Evolutionary conservation across 2,329 filamentous ascomycete species (phyloP), one percentile per base, ranked within the genome.

Genomic region (Alternaria sp.): DNA sequence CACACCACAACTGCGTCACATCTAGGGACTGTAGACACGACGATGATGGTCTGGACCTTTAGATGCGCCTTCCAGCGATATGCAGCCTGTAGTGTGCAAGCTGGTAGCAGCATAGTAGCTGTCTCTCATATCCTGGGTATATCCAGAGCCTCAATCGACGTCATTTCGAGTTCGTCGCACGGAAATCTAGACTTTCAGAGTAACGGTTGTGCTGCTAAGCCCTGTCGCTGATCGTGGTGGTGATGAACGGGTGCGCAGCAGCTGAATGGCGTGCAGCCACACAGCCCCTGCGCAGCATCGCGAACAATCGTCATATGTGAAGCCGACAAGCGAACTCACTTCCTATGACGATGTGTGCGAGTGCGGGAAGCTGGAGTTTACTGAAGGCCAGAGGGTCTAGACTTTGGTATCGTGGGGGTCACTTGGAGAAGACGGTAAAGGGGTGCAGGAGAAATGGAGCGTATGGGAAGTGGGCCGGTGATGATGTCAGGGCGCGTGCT

Each of bases 301-400:
- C 43, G 49, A 52, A 41, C 20, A 53, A 54, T 62, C 52, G 59
- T 66, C 64, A 64, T 64, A 16, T n/a, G 22, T 20, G 26, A 61
- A 51, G 53, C 48, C 54, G 53, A 53, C 61, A 34, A 16, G 39
- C 14, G 30, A 14, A n/a, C n/a, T n/a, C 22, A 14, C 51, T 22
- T 30, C 49, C 8, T 46, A 20, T 24, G 18, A 36, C 36, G 44
- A 36, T 51, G 39, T 54, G 2, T 34, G 22, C 30, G n/a, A 14
- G 36, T 4, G 6, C 30, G 5, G 18, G 22, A 24, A 7, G 26
- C 22, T 36, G 20, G 24, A 4, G 7, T 42, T n/a, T 30, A 28
- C n/a, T 14, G 44, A 54, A 9, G 7, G 36, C 20, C 34, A 39
- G 41, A 41, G 22, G 32, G 49, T 51, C 62, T 64, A 58, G 62